Conservation (phyloP, 2,329 filamentous ascomycete species). For the Emergomyces pasteurianus region DNA sequence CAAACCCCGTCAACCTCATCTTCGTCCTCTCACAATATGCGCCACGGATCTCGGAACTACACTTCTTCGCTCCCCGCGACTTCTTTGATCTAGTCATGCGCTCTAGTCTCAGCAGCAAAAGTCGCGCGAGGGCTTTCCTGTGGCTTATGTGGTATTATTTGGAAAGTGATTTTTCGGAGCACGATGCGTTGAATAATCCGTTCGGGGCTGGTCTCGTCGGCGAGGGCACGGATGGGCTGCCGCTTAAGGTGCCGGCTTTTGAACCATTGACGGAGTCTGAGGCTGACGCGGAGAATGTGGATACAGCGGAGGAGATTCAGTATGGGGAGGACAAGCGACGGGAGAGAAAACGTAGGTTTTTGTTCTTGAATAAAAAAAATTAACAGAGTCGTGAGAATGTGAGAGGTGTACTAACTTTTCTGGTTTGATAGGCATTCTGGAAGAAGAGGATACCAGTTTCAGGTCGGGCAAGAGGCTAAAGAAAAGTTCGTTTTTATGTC, state of each 20-base stretch:
- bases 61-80: constrained; percentile 74
- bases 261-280: constrained; percentile 38
- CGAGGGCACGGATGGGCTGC: constrained; percentile 31
- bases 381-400: background rate
- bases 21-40: constrained; percentile 88
- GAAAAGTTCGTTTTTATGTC: constrained; percentile 22
- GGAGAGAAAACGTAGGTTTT: constrained; percentile 34
- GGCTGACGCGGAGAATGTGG: constrained; percentile 39
- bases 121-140: constrained; percentile 75
- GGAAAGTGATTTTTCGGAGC: constrained; percentile 84
- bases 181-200: constrained; percentile 79
- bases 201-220: constrained; percentile 52
- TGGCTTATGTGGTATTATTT: constrained; percentile 99
- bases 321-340: constrained; percentile 38
- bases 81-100: constrained; percentile 98
- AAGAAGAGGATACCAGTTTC: constrained; percentile 35
- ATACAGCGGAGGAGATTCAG: constrained; percentile 36
- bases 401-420: constrained; percentile 7
- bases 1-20: constrained; percentile 93
- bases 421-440: constrained; percentile 28
- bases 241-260: constrained; percentile 36
- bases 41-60: constrained; percentile 80
- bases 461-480: constrained; percentile 34
- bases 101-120: constrained; percentile 66
- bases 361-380: background rate